Evolutionary conservation across 2,329 filamentous ascomycete genomes (phyloP).

Genomic region (Diaporthe helianthi): DNA sequence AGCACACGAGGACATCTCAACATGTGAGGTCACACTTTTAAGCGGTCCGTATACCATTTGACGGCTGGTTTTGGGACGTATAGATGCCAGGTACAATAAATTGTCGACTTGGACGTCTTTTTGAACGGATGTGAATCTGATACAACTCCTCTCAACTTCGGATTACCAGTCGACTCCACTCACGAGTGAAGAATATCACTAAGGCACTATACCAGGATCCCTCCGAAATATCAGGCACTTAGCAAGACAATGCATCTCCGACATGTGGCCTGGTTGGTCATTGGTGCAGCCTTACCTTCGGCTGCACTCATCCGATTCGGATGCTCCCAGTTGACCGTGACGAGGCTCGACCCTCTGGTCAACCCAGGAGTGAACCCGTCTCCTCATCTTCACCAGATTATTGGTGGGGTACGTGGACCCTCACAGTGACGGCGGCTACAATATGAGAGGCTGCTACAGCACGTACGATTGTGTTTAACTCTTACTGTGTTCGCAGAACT

Average conservation of each 20-base stretch:
- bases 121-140: not conserved
- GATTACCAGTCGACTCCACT: no score
- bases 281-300: conserved; percentile 43
- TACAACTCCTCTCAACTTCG: not conserved
- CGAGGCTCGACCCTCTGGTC: conserved; percentile 45
- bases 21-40: not conserved
- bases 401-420: conserved; percentile 33
- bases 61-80: not conserved
- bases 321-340: conserved; percentile 55
- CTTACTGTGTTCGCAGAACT: conserved; percentile 25
- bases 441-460: not conserved
- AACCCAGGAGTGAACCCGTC: conserved; percentile 37
- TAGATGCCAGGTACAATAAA: not conserved
- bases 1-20: not conserved
- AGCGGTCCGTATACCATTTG: not conserved
- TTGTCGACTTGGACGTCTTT: not conserved
- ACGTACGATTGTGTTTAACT: not conserved
- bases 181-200: not conserved
- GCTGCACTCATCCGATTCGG: conserved; percentile 52
- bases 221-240: no score
- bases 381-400: conserved; percentile 39
- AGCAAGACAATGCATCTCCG: conserved; percentile 31
- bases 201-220: not conserved
- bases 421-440: no score
- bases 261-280: conserved; percentile 40